Percentiles rank a stretch among this genome's conserved stretches.
Conservation (phyloP, 2,329 filamentous ascomycete species). For the Ustilaginoidea virens region DNA sequence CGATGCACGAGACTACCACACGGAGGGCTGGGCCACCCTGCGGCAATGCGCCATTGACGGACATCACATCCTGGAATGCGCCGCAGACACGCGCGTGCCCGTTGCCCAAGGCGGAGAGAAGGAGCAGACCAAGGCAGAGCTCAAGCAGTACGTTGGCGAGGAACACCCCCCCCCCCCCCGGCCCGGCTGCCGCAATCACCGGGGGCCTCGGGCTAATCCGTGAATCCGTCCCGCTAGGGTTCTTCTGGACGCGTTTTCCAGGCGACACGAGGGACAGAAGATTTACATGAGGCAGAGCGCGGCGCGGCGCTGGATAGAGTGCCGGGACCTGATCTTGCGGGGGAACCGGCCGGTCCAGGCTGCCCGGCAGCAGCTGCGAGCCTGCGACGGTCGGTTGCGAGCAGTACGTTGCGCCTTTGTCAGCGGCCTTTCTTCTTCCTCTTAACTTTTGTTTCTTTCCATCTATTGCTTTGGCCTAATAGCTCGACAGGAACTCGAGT, state of each 20-base stretch:
- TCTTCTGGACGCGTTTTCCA: conserved; percentile 42
- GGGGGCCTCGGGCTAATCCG: too few relatives aligned
- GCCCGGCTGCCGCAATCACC: too few relatives aligned
- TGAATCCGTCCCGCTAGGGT: conserved; percentile 25
- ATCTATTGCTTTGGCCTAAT: too few relatives aligned
- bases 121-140: conserved; percentile 46
- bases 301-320: conserved; percentile 43
- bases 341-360: conserved; percentile 32
- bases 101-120: conserved; percentile 34
- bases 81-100: conserved; percentile 45
- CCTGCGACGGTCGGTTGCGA: conserved; percentile 41
- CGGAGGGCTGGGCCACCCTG: conserved; percentile 45
- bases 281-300: conserved; percentile 46
- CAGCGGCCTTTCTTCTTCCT: too few relatives aligned
- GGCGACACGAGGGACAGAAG: conserved; percentile 48
- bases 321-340: conserved; percentile 36
- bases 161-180: neutral
- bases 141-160: conserved; percentile 38
- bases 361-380: conserved; percentile 32
- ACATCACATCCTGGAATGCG: conserved; percentile 48
- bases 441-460: too few relatives aligned
- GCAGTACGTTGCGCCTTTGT: too few relatives aligned
- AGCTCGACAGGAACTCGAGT: conserved; percentile 33
- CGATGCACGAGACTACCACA: conserved; percentile 43
- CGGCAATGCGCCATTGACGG: conserved; percentile 48